Evolutionary conservation across 176 grass and related monocot genomes (phyloP), one percentile per base, ranked within the genome.

Genomic region (Carex cristatella): DNA sequence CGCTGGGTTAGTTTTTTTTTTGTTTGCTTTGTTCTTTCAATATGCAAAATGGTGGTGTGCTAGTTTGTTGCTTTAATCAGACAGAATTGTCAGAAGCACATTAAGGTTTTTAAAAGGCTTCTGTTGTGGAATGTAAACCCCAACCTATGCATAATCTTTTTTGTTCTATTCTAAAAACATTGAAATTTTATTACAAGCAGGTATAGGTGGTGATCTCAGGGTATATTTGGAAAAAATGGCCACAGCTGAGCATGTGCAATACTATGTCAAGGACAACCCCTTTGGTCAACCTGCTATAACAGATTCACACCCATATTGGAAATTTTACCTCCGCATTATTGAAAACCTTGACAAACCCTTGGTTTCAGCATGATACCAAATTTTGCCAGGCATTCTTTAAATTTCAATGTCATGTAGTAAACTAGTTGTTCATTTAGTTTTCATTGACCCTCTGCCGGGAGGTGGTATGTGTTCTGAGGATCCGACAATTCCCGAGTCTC

Each of bases 261-360:
- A 56, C 76, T 94, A 83, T 19, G 81, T 98, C 81, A 87, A 66
- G 80, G 84, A 98, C 10, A 65, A 94, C 84, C 91, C 95, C 42
- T 98, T 94, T 56, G 95, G 93, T 12, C 95, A 98, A 88, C 84
- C 91, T 32, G 90, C 87, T 69, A 94, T 98, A 83, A 86, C 93
- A 55, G 83, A 89, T 66, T 90, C 53, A 42, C 86, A 92, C 90
- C 86, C 95, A 49, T 60, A 89, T 60, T 98, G 93, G 93, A 87
- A 88, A 59, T 98, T 93, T 80, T 98, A 98, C 91, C 82, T 88
- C 70, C 81, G 69, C 84, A 90, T 95, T 86, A 89, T 90, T 56
- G 61, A 88, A 57, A 48, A 76, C 83, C 84, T 82, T 56, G 18
- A 85, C 5, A 69, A 65, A 13, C 64, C 88, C 60, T 85, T 92